Conservation (phyloP, 73 alveolate genomes). For the Paramecium primaurelia region DNA sequence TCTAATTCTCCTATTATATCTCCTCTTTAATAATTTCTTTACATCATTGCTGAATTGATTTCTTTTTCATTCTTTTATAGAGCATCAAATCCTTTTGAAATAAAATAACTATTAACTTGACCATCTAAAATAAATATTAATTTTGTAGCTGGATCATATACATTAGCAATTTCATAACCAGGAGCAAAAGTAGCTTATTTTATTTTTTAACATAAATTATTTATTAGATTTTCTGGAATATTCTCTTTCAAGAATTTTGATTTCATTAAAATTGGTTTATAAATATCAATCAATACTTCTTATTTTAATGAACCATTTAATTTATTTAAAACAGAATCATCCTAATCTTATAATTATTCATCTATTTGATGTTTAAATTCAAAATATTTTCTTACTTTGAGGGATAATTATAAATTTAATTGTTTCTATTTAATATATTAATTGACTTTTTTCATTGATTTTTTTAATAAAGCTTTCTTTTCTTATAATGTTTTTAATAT, state of each 20-base stretch:
- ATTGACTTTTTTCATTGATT: constrained; percentile 49
- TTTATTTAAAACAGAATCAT: constrained; percentile 27
- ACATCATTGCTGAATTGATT: background rate
- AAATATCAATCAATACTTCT: constrained; percentile 50
- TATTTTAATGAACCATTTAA: constrained; percentile 5
- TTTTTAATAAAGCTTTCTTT: background rate
- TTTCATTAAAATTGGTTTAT: constrained; percentile 1
- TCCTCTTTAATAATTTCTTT: background rate
- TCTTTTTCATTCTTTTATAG: background rate
- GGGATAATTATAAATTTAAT: constrained; percentile 25
- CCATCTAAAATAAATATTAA: constrained; percentile 33
- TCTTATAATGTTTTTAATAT: constrained; percentile 11
- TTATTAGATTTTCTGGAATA: background rate
- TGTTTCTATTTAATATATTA: constrained; percentile 43
- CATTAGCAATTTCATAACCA: background rate
- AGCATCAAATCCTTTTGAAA: background rate
- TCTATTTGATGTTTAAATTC: constrained; percentile 43
- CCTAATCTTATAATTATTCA: background rate
- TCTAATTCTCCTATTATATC: constrained; percentile 26
- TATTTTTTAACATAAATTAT: constrained; percentile 25
- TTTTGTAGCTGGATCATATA: background rate
- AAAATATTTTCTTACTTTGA: constrained; percentile 53
- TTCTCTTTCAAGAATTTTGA: constrained; percentile 16
- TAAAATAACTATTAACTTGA: background rate
- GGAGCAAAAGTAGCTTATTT: constrained; percentile 3